These are phyloP conservation scores for Colletotrichum filicis DNA, from an alignment of 2,329 filamentous ascomycete species.

Conservation along the genomic window DNA sequence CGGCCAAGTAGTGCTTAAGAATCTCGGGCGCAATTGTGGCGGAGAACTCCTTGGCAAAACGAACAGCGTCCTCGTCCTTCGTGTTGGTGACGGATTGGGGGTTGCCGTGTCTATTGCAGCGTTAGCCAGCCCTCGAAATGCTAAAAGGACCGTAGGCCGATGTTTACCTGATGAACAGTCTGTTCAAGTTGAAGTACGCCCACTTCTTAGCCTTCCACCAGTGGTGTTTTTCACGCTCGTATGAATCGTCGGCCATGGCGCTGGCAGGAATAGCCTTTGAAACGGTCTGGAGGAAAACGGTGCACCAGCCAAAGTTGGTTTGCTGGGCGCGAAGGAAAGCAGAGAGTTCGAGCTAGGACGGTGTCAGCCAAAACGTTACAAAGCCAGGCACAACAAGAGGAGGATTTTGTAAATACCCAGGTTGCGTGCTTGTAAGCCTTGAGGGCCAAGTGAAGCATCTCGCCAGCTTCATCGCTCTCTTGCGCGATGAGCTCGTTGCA, in stretches of 20 bases:
- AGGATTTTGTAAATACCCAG: conserved; percentile 69
- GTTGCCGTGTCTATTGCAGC: conserved; percentile 81
- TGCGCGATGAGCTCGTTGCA: conserved; percentile 91
- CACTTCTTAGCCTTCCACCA: conserved; percentile 99
- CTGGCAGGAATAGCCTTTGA: conserved; percentile 84
- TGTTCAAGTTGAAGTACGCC: conserved; percentile 97
- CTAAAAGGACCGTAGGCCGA: not conserved
- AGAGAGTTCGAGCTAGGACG: conserved; percentile 83
- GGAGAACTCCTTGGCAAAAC: conserved; percentile 92
- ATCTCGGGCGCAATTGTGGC: conserved; percentile 94
- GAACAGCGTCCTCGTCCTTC: conserved; percentile 79
- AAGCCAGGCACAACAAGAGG: not conserved
- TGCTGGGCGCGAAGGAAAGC: conserved; percentile 81
- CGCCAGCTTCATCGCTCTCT: conserved; percentile 91
- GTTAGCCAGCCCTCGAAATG: conserved; percentile 40
- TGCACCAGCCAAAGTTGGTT: conserved; percentile 94
- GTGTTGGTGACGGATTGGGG: conserved; percentile 70
- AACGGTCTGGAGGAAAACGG: conserved; percentile 90
- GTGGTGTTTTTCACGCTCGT: conserved; percentile 91
- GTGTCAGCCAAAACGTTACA: conserved; percentile 41
- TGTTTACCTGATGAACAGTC: conserved; percentile 86
- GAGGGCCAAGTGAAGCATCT: conserved; percentile 94
- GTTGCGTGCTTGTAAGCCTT: conserved; percentile 99
- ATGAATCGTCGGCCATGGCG: conserved; percentile 80
- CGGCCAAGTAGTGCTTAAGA: conserved; percentile 90